Evolutionary conservation across 2,329 filamentous ascomycete species (phyloP), one percentile per base, ranked within the genome.

Genomic region (Ceratocystis alfenasii): DNA sequence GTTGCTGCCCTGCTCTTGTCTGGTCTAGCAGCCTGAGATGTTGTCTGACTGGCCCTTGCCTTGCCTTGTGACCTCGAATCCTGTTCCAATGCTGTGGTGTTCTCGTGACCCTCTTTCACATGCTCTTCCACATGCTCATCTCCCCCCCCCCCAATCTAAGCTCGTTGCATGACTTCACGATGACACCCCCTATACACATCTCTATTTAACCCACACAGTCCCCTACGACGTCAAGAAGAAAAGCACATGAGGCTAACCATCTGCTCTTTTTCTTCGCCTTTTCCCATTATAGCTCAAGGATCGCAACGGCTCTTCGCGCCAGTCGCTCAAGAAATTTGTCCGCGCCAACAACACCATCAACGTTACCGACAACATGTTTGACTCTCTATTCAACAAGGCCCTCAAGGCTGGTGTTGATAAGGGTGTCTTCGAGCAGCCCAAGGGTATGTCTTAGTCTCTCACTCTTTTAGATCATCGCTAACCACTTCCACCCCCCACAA

Each of bases 341-440:
- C 78, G 78, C 74, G 78, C 78, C 70, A 81, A 83, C 76, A 81
- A 83, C 76, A 76, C 73, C 68, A 74, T 81, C 71, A 76, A 75
- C 67, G 73, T 74, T 30, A 73, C 75, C 69, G 75, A 83, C 74
- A 79, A 79, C 72, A 84, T 84, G 82, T 85, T 85, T 76, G 82
- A 82, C 73, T 82, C 82, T 69, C 87, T 91, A 72, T 90, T 95
- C 84, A 94, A 94, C 85, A 88, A 87, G 77, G 89, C 90, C 65
- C 81, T 95, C 74, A 85, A 87, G 78, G 78, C 80, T 68, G 91
- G 91, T 76, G 90, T 92, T 72, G 89, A 95, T 73, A 91, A 88
- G 81, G 89, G 89, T 69, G 82, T 89, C 72, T 96, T 96, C 75
- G 83, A 86, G 74, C 90, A 93, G 76, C 92, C 91, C 73, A 96